Base-by-base conservation (phyloP, 2,329 filamentous ascomycete species). In the Phaeophleospora eucalypticola region DNA sequence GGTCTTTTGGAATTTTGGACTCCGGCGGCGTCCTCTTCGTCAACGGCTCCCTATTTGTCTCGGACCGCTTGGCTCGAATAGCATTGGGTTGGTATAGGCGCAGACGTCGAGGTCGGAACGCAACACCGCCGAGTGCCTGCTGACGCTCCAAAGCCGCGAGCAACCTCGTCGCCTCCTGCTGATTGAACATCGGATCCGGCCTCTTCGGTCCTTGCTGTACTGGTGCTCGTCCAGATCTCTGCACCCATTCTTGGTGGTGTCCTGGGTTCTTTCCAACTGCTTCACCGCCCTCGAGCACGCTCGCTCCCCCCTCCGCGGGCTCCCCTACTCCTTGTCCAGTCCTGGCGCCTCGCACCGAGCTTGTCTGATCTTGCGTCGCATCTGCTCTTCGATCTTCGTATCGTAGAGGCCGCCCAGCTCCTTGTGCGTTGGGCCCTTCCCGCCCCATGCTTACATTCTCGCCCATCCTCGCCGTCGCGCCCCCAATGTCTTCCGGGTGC, bases 341-440 rank as follows among this genome's bases (percentile, higher is more conserved):
- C 17, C 39, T 18, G 12, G 17, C 38, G 9, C 21, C 45, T 32
- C 17, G 14, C 15, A 16, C 21, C 15, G 32, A 9, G 12, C 8
- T 29, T 4, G 39, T 39, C 20, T 44, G 50, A 38, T 41, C 35
- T 34, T 48, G 41, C 16, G 45, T 41, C 16, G 34, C 20, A 37
- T 42, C 32, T 14, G 15, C 15, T 34, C 49, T 37, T 33, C 49
- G 21, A 27, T 49, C 42, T 40, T 54, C 48, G 17, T 46, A 46
- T 4, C 46, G 41, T 19, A 53, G 36, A 18, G 48, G 17, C 27
- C 48, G 36, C 20, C 47, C 52, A 7, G 53, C 42, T 7, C 57
- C 57, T 27, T 59, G 58, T 10, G 51, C 48, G 20, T 53, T 53
- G 2, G 52, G 52, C 27, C 57, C 58, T 44, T 61, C 58, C 33